Percentiles rank a stretch among this genome's conserved stretches.
Evolutionary conservation across 129 eudicot genomes (phyloP).

Genomic region (Helichrysum umbraculigerum): DNA sequence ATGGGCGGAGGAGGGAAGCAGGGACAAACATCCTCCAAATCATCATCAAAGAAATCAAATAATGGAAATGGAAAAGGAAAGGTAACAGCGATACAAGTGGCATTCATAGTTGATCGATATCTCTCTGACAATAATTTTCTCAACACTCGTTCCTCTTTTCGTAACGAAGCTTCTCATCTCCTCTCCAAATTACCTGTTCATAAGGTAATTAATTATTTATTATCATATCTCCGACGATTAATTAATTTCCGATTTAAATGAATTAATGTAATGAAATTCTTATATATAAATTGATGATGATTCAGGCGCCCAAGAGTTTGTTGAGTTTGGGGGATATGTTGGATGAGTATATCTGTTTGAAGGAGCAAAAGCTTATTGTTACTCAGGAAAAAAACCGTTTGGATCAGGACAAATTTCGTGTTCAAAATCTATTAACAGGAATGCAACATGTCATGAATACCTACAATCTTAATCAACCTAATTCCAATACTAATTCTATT

Average conservation of each 20-base stretch:
- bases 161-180: conserved; percentile 64
- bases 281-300: too few relatives aligned
- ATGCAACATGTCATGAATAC: conserved; percentile 77
- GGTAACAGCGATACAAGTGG: conserved; percentile 75
- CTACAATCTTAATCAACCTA: conserved; percentile 36
- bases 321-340: conserved; percentile 71
- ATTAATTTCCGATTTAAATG: too few relatives aligned
- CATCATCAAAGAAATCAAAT: not conserved
- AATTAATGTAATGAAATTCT: too few relatives aligned
- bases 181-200: conserved; percentile 57
- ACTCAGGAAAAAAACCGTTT: conserved; percentile 59
- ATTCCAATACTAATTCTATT: not conserved
- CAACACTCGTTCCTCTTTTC: conserved; percentile 56
- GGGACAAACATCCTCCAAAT: not conserved
- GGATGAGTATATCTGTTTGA: conserved; percentile 75
- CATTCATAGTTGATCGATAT: conserved; percentile 85
- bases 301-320: conserved; percentile 72
- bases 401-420: conserved; percentile 69
- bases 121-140: conserved; percentile 61
- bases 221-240: too few relatives aligned
- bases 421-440: conserved; percentile 60
- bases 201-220: conserved; percentile 31
- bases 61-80: conserved; percentile 60
- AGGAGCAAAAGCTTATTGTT: conserved; percentile 69
- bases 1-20: not conserved